phyloP scores from a whole-genome alignment of 345 rosid species.

The Abelmoschus esculentus region DNA sequence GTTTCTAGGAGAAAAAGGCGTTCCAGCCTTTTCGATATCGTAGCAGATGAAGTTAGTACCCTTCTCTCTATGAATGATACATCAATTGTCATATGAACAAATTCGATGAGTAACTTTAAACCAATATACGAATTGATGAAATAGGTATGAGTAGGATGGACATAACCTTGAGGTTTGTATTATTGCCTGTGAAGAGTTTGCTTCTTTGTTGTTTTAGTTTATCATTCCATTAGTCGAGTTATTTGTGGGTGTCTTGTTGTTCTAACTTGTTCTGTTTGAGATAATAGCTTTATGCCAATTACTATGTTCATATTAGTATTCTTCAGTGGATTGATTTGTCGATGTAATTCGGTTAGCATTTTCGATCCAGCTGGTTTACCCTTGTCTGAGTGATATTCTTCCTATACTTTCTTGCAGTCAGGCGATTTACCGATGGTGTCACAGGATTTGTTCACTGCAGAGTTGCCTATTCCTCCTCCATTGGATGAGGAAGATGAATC shows the following conservation, averaged over 20 bases:
- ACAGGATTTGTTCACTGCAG: conserved; percentile 45
- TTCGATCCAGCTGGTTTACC: not conserved
- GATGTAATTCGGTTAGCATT: too few species aligned
- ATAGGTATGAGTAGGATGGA: not conserved
- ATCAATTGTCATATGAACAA: not conserved
- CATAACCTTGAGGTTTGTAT: not conserved
- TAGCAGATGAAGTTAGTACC: conserved; percentile 70
- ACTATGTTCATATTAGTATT: too few species aligned
- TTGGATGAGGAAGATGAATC: conserved; percentile 88
- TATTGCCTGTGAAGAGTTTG: not conserved
- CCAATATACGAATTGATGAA: not conserved
- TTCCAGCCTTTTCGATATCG: conserved; percentile 94
- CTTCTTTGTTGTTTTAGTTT: not conserved
- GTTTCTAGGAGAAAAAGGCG: conserved; percentile 87
- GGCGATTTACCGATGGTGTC: conserved; percentile 46
- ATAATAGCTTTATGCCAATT: not conserved
- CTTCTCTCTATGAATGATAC: not conserved
- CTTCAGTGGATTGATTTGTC: too few species aligned
- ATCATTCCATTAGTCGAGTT: not conserved
- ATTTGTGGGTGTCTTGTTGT: not conserved
- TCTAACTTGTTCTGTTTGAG: not conserved
- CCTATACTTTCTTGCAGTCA: conserved; percentile 32
- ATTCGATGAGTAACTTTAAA: not conserved
- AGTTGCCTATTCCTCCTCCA: conserved; percentile 41
- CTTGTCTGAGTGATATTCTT: not conserved